Evolutionary conservation across 2,329 filamentous ascomycete species (phyloP).

Genomic region (Shiraia sp.): DNA sequence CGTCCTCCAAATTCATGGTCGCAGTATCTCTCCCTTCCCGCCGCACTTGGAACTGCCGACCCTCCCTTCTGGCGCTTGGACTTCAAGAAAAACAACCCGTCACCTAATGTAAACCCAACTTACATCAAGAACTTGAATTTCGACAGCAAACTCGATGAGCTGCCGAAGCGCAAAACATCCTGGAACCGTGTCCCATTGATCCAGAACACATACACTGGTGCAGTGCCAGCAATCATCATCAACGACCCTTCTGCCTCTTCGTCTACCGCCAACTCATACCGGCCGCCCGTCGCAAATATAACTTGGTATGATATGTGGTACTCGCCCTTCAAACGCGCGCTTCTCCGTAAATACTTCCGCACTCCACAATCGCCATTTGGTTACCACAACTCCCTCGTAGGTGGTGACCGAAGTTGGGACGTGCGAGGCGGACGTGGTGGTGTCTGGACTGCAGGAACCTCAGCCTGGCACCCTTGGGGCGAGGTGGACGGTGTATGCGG

Average conservation of each 20-base stretch:
- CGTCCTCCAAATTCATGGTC: slow-evolving; percentile 33
- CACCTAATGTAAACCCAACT: slow-evolving; percentile 31
- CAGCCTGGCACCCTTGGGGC: slow-evolving; percentile 53
- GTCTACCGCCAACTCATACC: slow-evolving; percentile 26
- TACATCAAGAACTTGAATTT: slow-evolving; percentile 36
- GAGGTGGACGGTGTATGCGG: slow-evolving; percentile 49
- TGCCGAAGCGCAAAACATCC: slow-evolving; percentile 46
- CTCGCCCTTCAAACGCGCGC: slow-evolving; percentile 51
- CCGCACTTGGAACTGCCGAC: slow-evolving; percentile 29
- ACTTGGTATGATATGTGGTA: slow-evolving; percentile 56
- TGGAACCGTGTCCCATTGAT: slow-evolving; percentile 52
- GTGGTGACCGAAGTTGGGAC: slow-evolving; percentile 55
- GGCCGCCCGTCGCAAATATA: slow-evolving; percentile 20
- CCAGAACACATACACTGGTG: slow-evolving; percentile 53
- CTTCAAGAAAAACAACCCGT: slow-evolving; percentile 26
- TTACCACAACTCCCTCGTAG: slow-evolving; percentile 50
- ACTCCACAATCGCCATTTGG: slow-evolving; percentile 48
- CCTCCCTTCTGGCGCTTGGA: slow-evolving; percentile 39
- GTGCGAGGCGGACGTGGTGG: slow-evolving; percentile 57
- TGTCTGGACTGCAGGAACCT: slow-evolving; percentile 56
- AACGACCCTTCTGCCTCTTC: slow-evolving; percentile 22
- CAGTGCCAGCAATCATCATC: slow-evolving; percentile 52
- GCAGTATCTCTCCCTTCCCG: slow-evolving; percentile 46
- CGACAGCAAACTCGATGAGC: slow-evolving; percentile 43
- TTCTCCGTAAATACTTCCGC: slow-evolving; percentile 55